phyloP scores from a whole-genome alignment of 805 yeast genomes.

The Metschnikowia bowlesiae region DNA sequence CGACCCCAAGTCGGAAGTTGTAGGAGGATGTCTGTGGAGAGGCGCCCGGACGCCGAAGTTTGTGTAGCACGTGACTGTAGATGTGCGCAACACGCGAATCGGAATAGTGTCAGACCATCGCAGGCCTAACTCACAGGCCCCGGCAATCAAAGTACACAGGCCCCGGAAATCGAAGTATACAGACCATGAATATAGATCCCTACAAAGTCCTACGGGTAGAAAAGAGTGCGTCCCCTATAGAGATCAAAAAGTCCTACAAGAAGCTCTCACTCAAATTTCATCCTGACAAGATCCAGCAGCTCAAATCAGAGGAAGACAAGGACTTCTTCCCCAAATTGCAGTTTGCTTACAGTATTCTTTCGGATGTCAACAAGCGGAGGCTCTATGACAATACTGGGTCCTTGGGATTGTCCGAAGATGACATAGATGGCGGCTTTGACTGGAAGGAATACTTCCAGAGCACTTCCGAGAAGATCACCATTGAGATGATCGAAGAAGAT shows the following conservation, averaged over 20 bases:
- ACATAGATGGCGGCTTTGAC: conserved; percentile 39
- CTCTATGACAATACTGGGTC: conserved; percentile 71
- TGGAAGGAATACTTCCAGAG: conserved; percentile 56
- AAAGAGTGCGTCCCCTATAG: conserved; percentile 41
- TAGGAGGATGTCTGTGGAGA: too few relatives aligned
- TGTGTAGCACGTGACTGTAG: not conserved
- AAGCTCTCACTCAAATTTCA: conserved; percentile 22
- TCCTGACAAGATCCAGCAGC: conserved; percentile 28
- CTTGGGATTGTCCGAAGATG: conserved; percentile 28
- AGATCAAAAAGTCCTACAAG: conserved; percentile 52
- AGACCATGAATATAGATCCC: conserved; percentile 49
- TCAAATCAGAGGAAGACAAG: conserved; percentile 14
- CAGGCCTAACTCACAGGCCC: not conserved
- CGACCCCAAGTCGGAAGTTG: too few relatives aligned
- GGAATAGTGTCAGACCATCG: not conserved
- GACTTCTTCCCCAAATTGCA: conserved; percentile 61
- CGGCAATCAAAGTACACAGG: not conserved
- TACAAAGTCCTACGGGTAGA: conserved; percentile 49
- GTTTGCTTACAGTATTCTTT: conserved; percentile 66
- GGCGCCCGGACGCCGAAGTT: too few relatives aligned
- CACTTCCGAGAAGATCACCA: conserved; percentile 48
- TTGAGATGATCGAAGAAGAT: conserved; percentile 70
- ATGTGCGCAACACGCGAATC: conserved; percentile 1
- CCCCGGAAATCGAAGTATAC: not conserved
- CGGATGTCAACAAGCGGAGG: conserved; percentile 52